phyloP scores from a whole-genome alignment of 2,329 filamentous ascomycete genomes.

The Lanzia echinophila region DNA sequence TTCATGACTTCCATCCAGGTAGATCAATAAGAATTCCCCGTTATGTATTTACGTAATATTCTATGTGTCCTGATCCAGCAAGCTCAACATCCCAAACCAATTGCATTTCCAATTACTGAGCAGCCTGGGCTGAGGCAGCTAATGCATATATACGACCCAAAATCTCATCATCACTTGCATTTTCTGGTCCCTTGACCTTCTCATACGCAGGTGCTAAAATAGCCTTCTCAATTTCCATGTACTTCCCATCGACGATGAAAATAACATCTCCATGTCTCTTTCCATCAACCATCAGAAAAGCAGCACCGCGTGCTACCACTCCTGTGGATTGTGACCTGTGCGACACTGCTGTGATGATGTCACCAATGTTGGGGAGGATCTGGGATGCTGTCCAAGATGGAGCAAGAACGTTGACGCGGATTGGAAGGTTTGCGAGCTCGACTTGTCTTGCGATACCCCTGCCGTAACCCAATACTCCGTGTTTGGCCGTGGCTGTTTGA shows the following conservation, averaged over 20 bases:
- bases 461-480: constrained; percentile 47
- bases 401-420: constrained; percentile 50
- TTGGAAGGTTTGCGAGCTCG: constrained; percentile 19
- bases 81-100: too few species aligned
- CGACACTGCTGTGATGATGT: constrained; percentile 34
- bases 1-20: too few species aligned
- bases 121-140: too few species aligned
- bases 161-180: constrained; percentile 34
- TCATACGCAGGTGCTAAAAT: constrained; percentile 32
- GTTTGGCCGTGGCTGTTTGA: constrained; percentile 47
- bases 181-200: constrained; percentile 29
- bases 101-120: too few species aligned
- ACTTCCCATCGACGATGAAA: constrained; percentile 43
- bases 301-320: constrained; percentile 43
- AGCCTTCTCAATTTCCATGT: constrained; percentile 47
- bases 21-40: too few species aligned
- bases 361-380: constrained; percentile 36
- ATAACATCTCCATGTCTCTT: constrained; percentile 45
- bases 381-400: constrained; percentile 49
- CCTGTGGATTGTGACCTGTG: constrained; percentile 39
- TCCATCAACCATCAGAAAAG: constrained; percentile 43
- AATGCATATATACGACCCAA: constrained; percentile 21
- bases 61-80: too few species aligned
- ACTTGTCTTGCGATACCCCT: constrained; percentile 40
- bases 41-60: too few species aligned